Evolutionary conservation across 1,284 basidiomycete genomes (phyloP).

Genomic region (Ganoderma boninense): DNA sequence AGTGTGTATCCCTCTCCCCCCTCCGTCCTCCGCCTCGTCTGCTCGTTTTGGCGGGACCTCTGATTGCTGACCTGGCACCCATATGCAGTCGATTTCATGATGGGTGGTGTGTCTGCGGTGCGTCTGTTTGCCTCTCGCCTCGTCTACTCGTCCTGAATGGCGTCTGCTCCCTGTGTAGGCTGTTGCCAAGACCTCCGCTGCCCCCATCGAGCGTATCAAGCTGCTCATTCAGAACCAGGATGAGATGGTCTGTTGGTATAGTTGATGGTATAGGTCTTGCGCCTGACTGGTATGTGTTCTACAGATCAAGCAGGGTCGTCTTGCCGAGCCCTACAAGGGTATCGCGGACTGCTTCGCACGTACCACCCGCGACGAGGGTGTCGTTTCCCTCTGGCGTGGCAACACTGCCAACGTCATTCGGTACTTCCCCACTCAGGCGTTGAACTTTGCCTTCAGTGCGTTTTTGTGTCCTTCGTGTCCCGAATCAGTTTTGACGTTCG

Average conservation of each 20-base stretch:
- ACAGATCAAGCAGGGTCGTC: constrained; percentile 96
- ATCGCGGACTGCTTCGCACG: constrained; percentile 88
- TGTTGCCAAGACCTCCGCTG: constrained; percentile 97
- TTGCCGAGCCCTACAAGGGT: constrained; percentile 93
- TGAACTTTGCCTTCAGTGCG: constrained; percentile 96
- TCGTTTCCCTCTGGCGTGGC: constrained; percentile 92
- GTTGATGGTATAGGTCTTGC: constrained; percentile 4
- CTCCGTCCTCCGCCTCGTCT: constrained; percentile 18
- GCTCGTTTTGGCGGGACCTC: constrained; percentile 5
- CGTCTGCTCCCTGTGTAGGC: constrained; percentile 59
- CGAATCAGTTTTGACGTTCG: constrained; percentile 26
- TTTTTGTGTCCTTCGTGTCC: constrained; percentile 30
- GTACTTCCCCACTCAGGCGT: constrained; percentile 96
- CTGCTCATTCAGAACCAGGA: constrained; percentile 98
- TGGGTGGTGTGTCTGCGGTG: constrained; percentile 93
- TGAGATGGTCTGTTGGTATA: constrained; percentile 73
- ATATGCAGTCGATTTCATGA: constrained; percentile 83
- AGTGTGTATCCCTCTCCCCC: constrained; percentile 53
- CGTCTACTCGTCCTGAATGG: constrained; percentile 6
- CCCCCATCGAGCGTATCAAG: constrained; percentile 99
- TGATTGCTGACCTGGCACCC: constrained; percentile 48
- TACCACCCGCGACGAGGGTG: constrained; percentile 91
- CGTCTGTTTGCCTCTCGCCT: constrained; percentile 42
- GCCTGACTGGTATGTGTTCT: constrained; percentile 32
- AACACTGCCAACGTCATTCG: constrained; percentile 98